Base-by-base conservation (phyloP, 1,284 basidiomycete species). In the Mycosarcoma maydis region DNA sequence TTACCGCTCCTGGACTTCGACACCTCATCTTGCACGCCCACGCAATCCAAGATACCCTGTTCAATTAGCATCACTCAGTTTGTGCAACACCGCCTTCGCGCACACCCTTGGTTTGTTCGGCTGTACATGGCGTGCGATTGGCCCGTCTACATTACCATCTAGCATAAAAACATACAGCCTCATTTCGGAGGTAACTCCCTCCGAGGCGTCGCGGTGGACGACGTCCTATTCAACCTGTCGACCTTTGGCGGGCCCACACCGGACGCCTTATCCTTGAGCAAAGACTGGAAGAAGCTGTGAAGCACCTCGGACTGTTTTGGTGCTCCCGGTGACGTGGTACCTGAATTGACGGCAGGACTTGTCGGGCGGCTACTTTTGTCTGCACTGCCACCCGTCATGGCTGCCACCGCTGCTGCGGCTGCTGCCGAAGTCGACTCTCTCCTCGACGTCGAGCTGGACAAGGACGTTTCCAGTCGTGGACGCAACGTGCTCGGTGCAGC, bases 231-330 rank as follows among this genome's bases (percentile, higher is more conserved):
- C 16, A 45, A 22, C 26, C 61, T 23, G 16, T 65, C 61, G 11
- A 49, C 24, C 33, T 68, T 68, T 6, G 65, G 65, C 32, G 48
- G 45, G 1, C 53, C 59, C 5, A 49, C 46, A 10, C 52, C 43
- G 4, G 34, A 30, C 0, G 59, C 66, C 17, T 70, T 70, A 24
- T 70, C 67, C 47, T 70, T 70, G 45, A 70, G 54, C 41, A 69
- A 24, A 10, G 60, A 53, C 57, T 79, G 75, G 75, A 79, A 79
- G 53, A 79, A 79, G 42, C 66, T 75, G 39, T 79, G 77, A 27
- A 79, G 58, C 10, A 77, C 77, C 42, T 79, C 77, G 23, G 51
- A 67, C 60, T 79, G 77, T 37, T 71, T 74, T 0, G 72, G 76
- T 30, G 71, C 56, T 23, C 61, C 57, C 7, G 59, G 61, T 34